Base-by-base conservation (phyloP, 345 rosid genomes). In the Pugionium dolabratum region DNA sequence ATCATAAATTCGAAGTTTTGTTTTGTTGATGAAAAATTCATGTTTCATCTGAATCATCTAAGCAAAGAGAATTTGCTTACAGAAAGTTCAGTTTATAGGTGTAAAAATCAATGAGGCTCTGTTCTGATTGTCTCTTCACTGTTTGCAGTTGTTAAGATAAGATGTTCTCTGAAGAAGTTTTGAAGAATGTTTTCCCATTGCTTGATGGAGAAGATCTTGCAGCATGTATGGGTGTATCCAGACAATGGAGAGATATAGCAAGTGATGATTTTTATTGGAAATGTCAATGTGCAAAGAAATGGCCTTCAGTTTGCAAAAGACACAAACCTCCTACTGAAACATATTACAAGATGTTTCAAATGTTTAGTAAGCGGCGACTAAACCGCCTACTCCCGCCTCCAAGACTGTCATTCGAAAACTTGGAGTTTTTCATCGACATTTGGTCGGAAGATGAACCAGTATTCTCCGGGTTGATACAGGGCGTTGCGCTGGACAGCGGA, bases 211-310 rank as follows among this genome's bases (percentile, higher is more conserved):
- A 54, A 46, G 93, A 90, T 79, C 95, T 86, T 5, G 89, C 89
- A 0, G 75, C 89, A 42, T 94, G 97, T 65, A 84, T 88, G 95
- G 74, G 51, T 2, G 99, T 94, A 9, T 79, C 83, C 66, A 94
- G 75, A 79, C 86, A 82, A 30, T 94, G 99, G 99, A 88, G 87
- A 82, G 80, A 74, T 41, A 34, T 83, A 49, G 92, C 95, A 1
- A 76, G 44, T 43, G 99, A 94, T 34, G 99, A 94, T 74, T 94
- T 84, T 76, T 78, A 88, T n/a, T 94, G 99, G 99, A 94, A 86
- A 80, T 84, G 90, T 30, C 64, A 79, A 9, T 90, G 99, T 69
- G 85, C 87, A 11, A 86, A 80, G 81, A 82, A 79, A 79, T 94
- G 99, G 99, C 99, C 97, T 67, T 90, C 96, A 0, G 66, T 85